A percentile compares a stretch with the other conserved stretches of the same genome.
Conservation (phyloP, 805 yeast species). For the Suhomyces prunicola region DNA sequence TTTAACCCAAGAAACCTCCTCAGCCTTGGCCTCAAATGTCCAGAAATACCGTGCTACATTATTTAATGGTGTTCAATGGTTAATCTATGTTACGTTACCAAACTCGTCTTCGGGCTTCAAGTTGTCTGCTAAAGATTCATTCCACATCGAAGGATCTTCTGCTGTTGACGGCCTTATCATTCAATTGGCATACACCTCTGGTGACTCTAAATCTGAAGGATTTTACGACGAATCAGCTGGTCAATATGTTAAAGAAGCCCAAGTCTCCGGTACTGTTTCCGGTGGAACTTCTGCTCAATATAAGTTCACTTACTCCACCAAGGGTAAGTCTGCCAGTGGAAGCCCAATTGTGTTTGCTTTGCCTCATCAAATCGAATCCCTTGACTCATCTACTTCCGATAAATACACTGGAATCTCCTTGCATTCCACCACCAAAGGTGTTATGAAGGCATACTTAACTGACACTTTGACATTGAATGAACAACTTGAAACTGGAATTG, state of each 20-base stretch:
- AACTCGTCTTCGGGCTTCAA: conserved; percentile 31
- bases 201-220: conserved; percentile 29
- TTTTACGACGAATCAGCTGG: conserved; percentile 70
- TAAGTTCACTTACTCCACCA: conserved; percentile 45
- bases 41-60: conserved; percentile 33
- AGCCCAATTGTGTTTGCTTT: conserved; percentile 48
- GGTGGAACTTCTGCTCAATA: conserved; percentile 48
- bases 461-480: conserved; percentile 36
- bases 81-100: conserved; percentile 48
- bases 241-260: conserved; percentile 51
- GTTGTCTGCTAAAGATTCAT: conserved; percentile 29
- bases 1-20: conserved; percentile 33
- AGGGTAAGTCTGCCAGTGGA: conserved; percentile 48
- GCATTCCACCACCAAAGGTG: conserved; percentile 50
- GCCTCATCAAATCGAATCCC: conserved; percentile 49
- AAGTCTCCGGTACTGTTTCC: conserved; percentile 44
- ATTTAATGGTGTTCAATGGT: conserved; percentile 46
- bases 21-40: conserved; percentile 24
- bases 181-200: conserved; percentile 52
- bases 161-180: conserved; percentile 44
- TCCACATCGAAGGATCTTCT: conserved; percentile 33
- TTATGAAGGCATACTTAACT: conserved; percentile 45
- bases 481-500: conserved; percentile 35
- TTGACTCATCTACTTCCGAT: conserved; percentile 24
- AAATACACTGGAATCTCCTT: conserved; percentile 41